Base-by-base conservation (phyloP, 148 eudicot species). In the Pouteria glomerata region DNA sequence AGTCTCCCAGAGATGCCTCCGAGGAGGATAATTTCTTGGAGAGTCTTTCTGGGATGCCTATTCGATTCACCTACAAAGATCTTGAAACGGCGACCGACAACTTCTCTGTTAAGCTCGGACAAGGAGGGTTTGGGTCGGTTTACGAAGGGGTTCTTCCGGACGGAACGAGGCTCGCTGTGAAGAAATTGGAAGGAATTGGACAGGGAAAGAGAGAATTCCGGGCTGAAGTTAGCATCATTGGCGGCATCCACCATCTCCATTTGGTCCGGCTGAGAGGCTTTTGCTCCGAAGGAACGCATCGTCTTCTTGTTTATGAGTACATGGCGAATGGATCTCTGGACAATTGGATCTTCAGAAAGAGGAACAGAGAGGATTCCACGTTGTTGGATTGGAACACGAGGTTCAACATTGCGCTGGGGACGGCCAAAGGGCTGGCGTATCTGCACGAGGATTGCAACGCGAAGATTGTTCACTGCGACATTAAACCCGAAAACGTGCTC, bases 91-190 rank as follows among this genome's bases (percentile, higher is more conserved):
- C 99, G 2, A 95, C 97, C 1, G 74, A 82, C 59, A 80, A 88
- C 66, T 95, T 90, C 77, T 57, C 72, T 1, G 73, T 81, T 57
- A 95, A 88, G 76, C 97, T 92, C 23, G 99, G 99, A 48, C 99
- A 88, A 80, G 99, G 99, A 72, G 99, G 97, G 31, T 95, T 95
- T 62, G 99, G 97, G 0, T 92, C 99, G 0, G 99, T 95, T 61
- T 95, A 95, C 74, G 71, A 83, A 74, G 99, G 99, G 47, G 72
- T 61, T 21, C 80, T 88, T 0, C 76, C 78, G 6, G 97, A 95
- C 75, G 97, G 97, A 23, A 85, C 92, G 0, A 72, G 75, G 4
- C 12, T 95, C 19, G 99, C 97, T 13, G 99, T 95, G 65, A 95
- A 95, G 79, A 70, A 92, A 68, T 52, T 95, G 62, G 99, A 95